Percentiles rank a stretch among this genome's conserved stretches.
These are phyloP conservation scores for Paragyromitra xinjiangensis DNA, from an alignment of 495 filamentous ascomycete species.

Conservation along the genomic window DNA sequence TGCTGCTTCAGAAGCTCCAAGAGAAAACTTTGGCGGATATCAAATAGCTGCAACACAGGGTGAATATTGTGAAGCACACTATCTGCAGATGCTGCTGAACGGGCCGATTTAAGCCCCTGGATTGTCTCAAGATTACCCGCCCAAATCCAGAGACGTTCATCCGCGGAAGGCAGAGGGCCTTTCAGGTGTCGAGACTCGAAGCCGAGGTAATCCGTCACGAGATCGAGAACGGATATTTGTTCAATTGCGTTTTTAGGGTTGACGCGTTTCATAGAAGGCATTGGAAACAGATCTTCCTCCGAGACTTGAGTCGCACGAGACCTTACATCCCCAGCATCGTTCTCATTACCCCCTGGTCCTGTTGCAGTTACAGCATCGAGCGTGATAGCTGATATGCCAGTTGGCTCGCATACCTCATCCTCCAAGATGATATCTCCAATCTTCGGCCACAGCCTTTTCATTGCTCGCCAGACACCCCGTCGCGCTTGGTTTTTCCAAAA, in stretches of 20 bases:
- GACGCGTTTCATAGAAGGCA: constrained; percentile 51
- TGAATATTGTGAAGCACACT: constrained; percentile 51
- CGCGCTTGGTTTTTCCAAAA: constrained; percentile 52
- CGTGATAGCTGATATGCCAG: not conserved
- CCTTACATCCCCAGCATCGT: constrained; percentile 22
- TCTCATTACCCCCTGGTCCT: not conserved
- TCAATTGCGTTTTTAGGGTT: constrained; percentile 46
- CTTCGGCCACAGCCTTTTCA: constrained; percentile 52
- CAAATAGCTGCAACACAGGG: constrained; percentile 50
- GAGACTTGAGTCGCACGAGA: constrained; percentile 29
- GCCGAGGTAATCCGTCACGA: constrained; percentile 49
- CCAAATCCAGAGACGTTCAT: constrained; percentile 47
- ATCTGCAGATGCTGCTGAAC: constrained; percentile 26
- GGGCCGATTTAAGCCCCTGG: constrained; percentile 41
- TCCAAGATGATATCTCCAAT: constrained; percentile 46
- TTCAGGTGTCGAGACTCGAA: constrained; percentile 46
- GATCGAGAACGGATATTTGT: constrained; percentile 44
- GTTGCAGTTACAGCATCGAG: not conserved
- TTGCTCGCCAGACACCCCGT: constrained; percentile 48
- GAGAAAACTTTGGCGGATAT: constrained; percentile 49
- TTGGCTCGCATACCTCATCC: constrained; percentile 35
- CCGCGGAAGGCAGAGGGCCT: constrained; percentile 20
- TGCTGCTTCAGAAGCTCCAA: constrained; percentile 50
- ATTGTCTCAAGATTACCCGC: constrained; percentile 50
- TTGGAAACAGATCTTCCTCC: constrained; percentile 50